Evolutionary conservation across 2,329 filamentous ascomycete genomes (phyloP).

Genomic region (Aspergillus alliaceus): DNA sequence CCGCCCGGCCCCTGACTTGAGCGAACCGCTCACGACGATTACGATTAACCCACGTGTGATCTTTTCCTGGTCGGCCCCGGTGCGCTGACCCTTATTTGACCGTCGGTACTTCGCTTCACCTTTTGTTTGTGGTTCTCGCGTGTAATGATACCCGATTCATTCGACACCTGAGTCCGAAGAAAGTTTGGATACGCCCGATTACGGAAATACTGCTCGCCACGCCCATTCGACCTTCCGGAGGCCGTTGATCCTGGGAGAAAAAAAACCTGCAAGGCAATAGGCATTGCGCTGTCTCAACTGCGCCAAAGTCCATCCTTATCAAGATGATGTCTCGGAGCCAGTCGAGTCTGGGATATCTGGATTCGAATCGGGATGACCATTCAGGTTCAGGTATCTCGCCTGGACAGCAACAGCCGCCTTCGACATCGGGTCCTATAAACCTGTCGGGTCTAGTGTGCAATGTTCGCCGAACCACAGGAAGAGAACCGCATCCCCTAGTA

Average conservation of each 20-base stretch:
- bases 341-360: constrained; percentile 38
- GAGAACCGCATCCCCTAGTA: constrained; percentile 86
- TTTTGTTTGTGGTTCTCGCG: constrained; percentile 5
- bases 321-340: constrained; percentile 42
- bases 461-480: constrained; percentile 79
- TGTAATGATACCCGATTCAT: constrained; percentile 15
- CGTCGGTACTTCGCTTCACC: not conserved
- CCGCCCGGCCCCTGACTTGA: constrained; percentile 12
- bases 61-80: not conserved
- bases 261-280: not conserved
- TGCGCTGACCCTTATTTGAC: not conserved
- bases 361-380: constrained; percentile 32
- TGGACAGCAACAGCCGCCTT: constrained; percentile 26
- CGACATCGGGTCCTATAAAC: constrained; percentile 53
- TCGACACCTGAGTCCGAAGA: constrained; percentile 9
- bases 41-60: not conserved
- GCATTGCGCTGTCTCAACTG: not conserved
- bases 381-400: constrained; percentile 30
- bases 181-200: constrained; percentile 1
- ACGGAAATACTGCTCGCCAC: not conserved
- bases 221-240: not conserved
- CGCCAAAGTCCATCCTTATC: constrained; percentile 8
- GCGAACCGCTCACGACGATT: constrained; percentile 1
- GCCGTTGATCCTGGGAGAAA: not conserved
- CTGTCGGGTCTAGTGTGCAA: constrained; percentile 68